These are phyloP conservation scores for Gastrolobium bilobum DNA, from an alignment of 306 rosid species.

Conservation along the genomic window DNA sequence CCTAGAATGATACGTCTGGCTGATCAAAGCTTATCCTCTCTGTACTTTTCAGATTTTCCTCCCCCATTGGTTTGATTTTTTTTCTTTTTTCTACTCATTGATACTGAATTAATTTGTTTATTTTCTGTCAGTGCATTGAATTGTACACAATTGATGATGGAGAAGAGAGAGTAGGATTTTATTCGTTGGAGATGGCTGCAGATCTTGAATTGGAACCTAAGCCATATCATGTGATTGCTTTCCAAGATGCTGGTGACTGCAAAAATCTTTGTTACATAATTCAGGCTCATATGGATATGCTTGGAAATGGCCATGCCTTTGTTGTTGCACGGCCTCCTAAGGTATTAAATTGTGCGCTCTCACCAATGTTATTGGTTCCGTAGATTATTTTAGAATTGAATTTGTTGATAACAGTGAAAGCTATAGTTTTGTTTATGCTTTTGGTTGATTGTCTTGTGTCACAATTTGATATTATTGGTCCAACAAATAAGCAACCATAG, in stretches of 20 bases:
- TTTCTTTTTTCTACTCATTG: slow-evolving; percentile 9
- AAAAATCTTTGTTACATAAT: slow-evolving; percentile 88
- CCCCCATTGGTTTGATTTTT: background rate
- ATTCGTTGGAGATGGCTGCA: slow-evolving; percentile 94
- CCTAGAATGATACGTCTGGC: slow-evolving; percentile 34
- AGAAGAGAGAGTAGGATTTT: slow-evolving; percentile 81
- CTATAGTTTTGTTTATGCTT: slow-evolving; percentile 35
- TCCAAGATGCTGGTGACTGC: slow-evolving; percentile 85
- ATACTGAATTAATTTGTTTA: slow-evolving; percentile 42
- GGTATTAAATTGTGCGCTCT: slow-evolving; percentile 54
- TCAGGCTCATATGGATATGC: slow-evolving; percentile 91
- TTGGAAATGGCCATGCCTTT: slow-evolving; percentile 83
- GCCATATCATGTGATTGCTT: slow-evolving; percentile 90
- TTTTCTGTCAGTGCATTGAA: slow-evolving; percentile 85
- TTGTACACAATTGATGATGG: slow-evolving; percentile 74
- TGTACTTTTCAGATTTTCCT: slow-evolving; percentile 14
- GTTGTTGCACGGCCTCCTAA: slow-evolving; percentile 92
- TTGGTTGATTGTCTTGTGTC: slow-evolving; percentile 20
- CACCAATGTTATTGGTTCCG: slow-evolving; percentile 12
- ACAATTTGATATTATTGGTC: background rate
- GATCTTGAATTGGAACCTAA: slow-evolving; percentile 97
- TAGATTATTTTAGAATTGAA: slow-evolving; percentile 24
- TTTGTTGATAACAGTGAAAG: slow-evolving; percentile 25
- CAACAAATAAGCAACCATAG: background rate
- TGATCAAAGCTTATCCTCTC: slow-evolving; percentile 20